Conservation (phyloP, 352 stramenopile species). For the Phytophthora pluvialis region DNA sequence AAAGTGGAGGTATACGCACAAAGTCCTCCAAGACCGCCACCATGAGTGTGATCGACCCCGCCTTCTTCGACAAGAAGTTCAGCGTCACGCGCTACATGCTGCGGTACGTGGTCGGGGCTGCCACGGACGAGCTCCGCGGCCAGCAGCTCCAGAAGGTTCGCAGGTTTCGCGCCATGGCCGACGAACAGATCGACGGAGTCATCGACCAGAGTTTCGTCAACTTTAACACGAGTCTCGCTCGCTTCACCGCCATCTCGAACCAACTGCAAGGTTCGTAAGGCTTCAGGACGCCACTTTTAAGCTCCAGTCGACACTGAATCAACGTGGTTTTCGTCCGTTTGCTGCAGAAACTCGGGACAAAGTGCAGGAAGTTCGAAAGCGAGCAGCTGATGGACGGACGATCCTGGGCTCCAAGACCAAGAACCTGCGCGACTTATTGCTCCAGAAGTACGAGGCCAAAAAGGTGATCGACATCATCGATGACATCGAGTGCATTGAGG, state of each 20-base stretch:
- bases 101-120: constrained; percentile 71
- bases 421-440: constrained; percentile 77
- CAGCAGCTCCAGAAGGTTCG: constrained; percentile 75
- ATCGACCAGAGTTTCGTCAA: constrained; percentile 87
- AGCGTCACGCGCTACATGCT: constrained; percentile 82
- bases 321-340: not conserved
- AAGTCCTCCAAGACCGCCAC: not conserved
- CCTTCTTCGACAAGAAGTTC: constrained; percentile 90
- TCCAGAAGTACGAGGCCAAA: constrained; percentile 85
- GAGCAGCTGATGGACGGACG: constrained; percentile 75
- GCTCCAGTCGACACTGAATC: not conserved
- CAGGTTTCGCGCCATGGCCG: constrained; percentile 65
- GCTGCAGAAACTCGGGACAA: constrained; percentile 69
- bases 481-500: constrained; percentile 85
- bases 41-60: constrained; percentile 75
- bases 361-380: constrained; percentile 71
- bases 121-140: constrained; percentile 67
- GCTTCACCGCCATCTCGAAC: constrained; percentile 79
- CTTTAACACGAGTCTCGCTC: constrained; percentile 85
- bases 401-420: constrained; percentile 88
- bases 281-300: too few relatives aligned
- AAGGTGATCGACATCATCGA: constrained; percentile 88
- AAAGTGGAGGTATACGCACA: not conserved
- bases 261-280: constrained; percentile 66
- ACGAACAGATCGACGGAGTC: constrained; percentile 82